Evolutionary conservation across 495 filamentous ascomycete genomes (phyloP).

Genomic region (Copromyces sp.): DNA sequence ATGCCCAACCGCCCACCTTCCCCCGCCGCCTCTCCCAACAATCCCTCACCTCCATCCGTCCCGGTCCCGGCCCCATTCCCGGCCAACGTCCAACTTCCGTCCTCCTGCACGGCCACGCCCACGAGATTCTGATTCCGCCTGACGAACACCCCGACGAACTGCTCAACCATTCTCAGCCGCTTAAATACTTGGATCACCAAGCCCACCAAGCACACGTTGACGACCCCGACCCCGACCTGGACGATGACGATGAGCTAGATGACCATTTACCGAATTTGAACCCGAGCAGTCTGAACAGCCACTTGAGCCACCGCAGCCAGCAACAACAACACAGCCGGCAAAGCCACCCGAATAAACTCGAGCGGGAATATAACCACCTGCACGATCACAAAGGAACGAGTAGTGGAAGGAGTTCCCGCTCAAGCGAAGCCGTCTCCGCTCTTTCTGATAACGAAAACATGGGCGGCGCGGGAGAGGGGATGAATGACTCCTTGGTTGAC

Average conservation of each 20-base stretch:
- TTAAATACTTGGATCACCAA: background rate
- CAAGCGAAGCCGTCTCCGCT: background rate
- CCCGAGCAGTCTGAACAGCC: background rate
- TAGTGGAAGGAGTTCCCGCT: background rate
- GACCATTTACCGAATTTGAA: background rate
- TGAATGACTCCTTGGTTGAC: background rate
- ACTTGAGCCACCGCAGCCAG: background rate
- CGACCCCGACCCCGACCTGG: background rate
- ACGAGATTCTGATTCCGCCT: background rate
- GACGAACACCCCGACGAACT: background rate
- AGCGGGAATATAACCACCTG: background rate
- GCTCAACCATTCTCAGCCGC: background rate
- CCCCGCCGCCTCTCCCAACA: background rate
- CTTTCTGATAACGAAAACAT: background rate
- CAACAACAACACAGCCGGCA: background rate
- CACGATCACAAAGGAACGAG: background rate
- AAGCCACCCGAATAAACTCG: background rate
- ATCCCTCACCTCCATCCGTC: background rate
- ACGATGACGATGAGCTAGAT: background rate
- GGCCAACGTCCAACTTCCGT: background rate
- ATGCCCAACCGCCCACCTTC: background rate
- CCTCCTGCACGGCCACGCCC: background rate
- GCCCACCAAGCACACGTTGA: background rate
- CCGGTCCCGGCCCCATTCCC: background rate
- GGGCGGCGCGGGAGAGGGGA: background rate